Conservation (phyloP, 371 early-diverging fungal species). For the Mortierella sp. region DNA sequence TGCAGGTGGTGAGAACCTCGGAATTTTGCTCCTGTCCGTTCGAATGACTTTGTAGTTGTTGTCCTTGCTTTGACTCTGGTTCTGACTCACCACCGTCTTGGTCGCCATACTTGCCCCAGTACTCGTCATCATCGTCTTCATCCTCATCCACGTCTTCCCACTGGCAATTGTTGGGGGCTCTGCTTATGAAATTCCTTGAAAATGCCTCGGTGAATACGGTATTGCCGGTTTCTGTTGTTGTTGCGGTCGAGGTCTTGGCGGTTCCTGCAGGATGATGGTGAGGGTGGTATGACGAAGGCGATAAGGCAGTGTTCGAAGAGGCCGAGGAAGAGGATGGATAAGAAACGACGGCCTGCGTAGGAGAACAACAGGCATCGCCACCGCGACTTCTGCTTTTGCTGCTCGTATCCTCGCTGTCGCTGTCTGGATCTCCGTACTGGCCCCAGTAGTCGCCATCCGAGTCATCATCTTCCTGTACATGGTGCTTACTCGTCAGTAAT, state of each 20-base stretch:
- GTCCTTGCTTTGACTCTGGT: background rate
- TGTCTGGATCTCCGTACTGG: conserved; percentile 41
- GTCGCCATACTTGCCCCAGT: conserved; percentile 44
- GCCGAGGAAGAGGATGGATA: background rate
- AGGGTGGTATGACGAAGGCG: background rate
- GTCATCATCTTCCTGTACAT: background rate
- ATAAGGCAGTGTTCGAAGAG: background rate
- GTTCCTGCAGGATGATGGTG: background rate
- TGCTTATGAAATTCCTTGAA: background rate
- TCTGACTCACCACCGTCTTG: background rate
- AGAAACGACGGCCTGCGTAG: background rate
- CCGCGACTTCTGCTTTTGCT: conserved; percentile 7
- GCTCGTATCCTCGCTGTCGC: conserved; percentile 10
- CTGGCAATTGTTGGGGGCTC: background rate
- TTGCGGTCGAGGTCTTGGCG: background rate
- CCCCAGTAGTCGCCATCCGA: conserved; percentile 53
- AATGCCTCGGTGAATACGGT: background rate
- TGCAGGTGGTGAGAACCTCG: background rate
- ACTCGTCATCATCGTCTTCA: conserved; percentile 35
- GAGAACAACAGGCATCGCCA: background rate
- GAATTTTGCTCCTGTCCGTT: conserved; percentile 11
- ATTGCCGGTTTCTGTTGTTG: background rate
- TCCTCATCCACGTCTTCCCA: background rate
- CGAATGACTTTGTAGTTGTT: conserved; percentile 19
- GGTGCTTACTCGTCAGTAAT: background rate